Evolutionary conservation across 768 basidiomycete species (phyloP), one percentile per base, ranked within the genome.

Genomic region (Strobilomyces echinocephalus): DNA sequence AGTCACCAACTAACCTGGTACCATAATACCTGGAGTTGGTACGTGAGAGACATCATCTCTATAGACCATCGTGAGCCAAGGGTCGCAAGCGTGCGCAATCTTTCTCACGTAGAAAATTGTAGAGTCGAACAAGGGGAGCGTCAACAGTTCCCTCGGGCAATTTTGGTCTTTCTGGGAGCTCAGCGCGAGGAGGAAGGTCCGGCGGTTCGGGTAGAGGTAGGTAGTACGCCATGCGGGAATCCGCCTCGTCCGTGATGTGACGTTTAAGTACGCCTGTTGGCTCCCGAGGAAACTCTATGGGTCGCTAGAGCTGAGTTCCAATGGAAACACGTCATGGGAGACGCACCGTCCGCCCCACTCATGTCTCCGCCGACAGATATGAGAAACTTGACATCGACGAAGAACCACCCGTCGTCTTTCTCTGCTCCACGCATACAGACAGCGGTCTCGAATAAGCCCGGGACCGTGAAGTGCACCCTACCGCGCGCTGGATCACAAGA

Each of bases 11-110:
- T n/a, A 49, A 76, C 79, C 66, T 93, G 91, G 62, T 84, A 88
- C 79, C 84, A 85, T 45, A 97, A 69, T 57, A 93, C 88, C 69
- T 94, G 95, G 15, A 97, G 77, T 63, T 95, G 94, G 69, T 97
- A 97, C 2, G 90, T 87, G 54, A 97, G 70, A 1, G 91, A 90
- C 82, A 94, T 89, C 76, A 91, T 87, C 66, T 94, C 92, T 95
- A 57, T 8, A 5, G 3, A 45, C 8, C 42, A 47, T 10, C 16
- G 10, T 60, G 21, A 60, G 49, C 20, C 18, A 39, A 24, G 15
- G 6, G 6, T 46, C 14, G 8, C 33, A 14, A 20, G 21, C 21
- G 26, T 1, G 12, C 26, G 16, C 41, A 35, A 47, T 15, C 45
- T 5, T 62, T 69, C 91, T 63, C 68, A 95, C 94, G 92, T 34